Percentiles rank a stretch among this genome's conserved stretches.
These are phyloP conservation scores for Bimuria novae-zelandiae DNA, from an alignment of 2,329 filamentous ascomycete genomes.

Conservation along the genomic window DNA sequence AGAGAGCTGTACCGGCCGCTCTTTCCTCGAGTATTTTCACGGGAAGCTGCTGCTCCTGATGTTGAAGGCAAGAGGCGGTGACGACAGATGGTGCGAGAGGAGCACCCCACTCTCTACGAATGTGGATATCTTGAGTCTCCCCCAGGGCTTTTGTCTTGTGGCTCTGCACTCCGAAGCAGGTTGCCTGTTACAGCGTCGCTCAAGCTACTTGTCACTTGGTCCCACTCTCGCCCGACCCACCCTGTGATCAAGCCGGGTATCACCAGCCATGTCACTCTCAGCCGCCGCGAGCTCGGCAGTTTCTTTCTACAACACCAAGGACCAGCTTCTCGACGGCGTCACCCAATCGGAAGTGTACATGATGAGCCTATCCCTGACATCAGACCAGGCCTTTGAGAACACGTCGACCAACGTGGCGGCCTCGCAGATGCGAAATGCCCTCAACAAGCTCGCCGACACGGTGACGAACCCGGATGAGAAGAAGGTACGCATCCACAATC, in stretches of 20 bases:
- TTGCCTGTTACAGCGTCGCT: background rate
- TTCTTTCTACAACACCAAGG: background rate
- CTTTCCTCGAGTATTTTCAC: background rate
- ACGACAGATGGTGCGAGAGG: constrained; percentile 6
- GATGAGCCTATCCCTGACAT: constrained; percentile 4
- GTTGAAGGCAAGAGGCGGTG: constrained; percentile 1
- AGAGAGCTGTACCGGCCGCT: background rate
- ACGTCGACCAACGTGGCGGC: constrained; percentile 97
- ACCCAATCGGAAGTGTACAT: constrained; percentile 5
- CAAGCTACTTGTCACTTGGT: constrained; percentile 1
- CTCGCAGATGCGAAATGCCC: constrained; percentile 97
- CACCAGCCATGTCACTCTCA: background rate
- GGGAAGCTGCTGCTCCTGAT: background rate
- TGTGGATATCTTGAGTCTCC: background rate
- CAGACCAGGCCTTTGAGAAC: constrained; percentile 92
- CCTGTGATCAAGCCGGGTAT: background rate
- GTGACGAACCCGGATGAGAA: constrained; percentile 76
- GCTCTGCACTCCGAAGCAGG: background rate
- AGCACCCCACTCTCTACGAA: background rate
- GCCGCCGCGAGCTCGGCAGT: background rate
- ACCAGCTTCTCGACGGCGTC: background rate
- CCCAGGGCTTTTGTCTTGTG: background rate
- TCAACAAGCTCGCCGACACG: constrained; percentile 89
- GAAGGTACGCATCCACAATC: constrained; percentile 65
- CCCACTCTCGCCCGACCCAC: background rate